Base-by-base conservation (phyloP, 495 filamentous ascomycete species). In the Xylaria intraflava region DNA sequence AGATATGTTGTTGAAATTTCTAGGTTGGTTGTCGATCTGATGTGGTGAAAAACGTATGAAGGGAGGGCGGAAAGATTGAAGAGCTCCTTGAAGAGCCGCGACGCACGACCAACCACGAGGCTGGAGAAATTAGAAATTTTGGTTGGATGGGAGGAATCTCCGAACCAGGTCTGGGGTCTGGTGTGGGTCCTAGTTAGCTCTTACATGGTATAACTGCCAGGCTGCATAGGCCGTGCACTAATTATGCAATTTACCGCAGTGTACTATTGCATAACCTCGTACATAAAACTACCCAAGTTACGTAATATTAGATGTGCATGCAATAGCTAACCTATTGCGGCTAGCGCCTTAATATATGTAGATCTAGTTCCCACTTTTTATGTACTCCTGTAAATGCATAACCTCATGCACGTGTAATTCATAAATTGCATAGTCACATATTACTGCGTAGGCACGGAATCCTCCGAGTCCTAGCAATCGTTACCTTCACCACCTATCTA, bases 121-220 rank as follows among this genome's bases (percentile, higher is more conserved):
- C 64, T 67, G 62, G 64, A 65, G 58, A 55, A 65, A 24, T 51
- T 62, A 65, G 52, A 65, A 62, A 57, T 61, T 67, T 67, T 67
- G 59, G 62, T 52, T 60, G 56, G 64, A 62, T 40, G 44, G n/a
- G 38, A 46, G 43, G 47, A 40, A 35, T 54, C 29, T 51, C 38
- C 42, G 31, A 10, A n/a, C n/a, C 8, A 69, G 46, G 40, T 64
- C 60, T 30, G 35, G n/a, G 10, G 35, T 8, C 17, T 38, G 35
- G 35, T 11, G 8, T n/a, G 31, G 29, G 29, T 22, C n/a, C 17
- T 35, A 47, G 2, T 6, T 29, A 24, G n/a, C n/a, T n/a, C n/a
- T n/a, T n/a, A n/a, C n/a, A n/a, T n/a, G n/a, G n/a, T n/a, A n/a
- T n/a, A n/a, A n/a, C n/a, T n/a, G n/a, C n/a, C n/a, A n/a, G n/a